Base-by-base conservation (phyloP, 129 eudicot genomes). In the Helichrysum umbraculigerum region DNA sequence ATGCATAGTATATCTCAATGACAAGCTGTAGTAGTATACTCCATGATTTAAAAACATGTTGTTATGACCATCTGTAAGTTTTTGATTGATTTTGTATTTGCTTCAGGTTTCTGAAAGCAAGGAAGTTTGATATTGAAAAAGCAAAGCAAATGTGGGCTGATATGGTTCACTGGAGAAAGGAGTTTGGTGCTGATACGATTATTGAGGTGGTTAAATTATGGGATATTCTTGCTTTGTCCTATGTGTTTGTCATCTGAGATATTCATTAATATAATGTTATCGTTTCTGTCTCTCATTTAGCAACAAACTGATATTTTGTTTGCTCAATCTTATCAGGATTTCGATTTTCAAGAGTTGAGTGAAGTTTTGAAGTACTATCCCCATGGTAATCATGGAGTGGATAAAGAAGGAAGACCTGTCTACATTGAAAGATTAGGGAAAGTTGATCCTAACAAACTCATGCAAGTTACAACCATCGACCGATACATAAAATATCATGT, bases 391-490 rank as follows among this genome's bases (percentile, higher is more conserved):
- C 98, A 93, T 82, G 98, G 98, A 39, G 93, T 92, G 47, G 98
- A 92, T 78, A 92, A 89, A 78, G 93, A 89, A 63, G 98, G 98
- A 41, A 88, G 96, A 72, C 98, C 98, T 51, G 83, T 93, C 28
- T 93, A 93, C 85, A 90, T 93, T 73, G 98, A 93, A 83, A 85
- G 92, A 68, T 79, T 93, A 71, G 98, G 98, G 59, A 90, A 86
- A 77, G 96, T 93, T 72, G 98, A 93, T 51, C 86, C 98, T 11
- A 86, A 81, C 89, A 93, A 90, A 74, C 95, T 93, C 22, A 90
- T 93, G 98, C 96, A 93, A 88, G 98, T 86, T 35, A 93, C 98
- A 29, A 88, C 87, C 68, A 85, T 93, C 92, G 98, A 93, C 58
- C 91, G 98, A 10, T 93, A 88, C 59, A 63, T 93, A 42, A 90